phyloP scores from a whole-genome alignment of 1,284 basidiomycete genomes.

The Papiliotrema laurentii region DNA sequence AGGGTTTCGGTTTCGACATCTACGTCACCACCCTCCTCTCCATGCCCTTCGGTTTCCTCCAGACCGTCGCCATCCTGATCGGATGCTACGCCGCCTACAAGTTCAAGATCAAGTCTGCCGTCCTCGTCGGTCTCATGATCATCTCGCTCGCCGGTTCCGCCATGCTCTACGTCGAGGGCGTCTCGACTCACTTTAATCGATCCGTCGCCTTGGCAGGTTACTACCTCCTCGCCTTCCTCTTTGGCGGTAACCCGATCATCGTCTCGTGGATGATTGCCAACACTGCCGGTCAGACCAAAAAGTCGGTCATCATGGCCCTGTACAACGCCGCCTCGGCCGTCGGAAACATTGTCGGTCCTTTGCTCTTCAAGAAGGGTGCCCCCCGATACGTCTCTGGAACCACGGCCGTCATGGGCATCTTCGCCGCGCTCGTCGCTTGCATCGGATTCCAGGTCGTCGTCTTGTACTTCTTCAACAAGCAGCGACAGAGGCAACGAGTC shows the following conservation, averaged over 20 bases:
- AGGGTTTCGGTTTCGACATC: conserved; percentile 35
- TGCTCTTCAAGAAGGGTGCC: conserved; percentile 43
- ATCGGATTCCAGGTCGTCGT: conserved; percentile 32
- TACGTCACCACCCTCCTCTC: conserved; percentile 42
- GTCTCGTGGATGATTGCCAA: conserved; percentile 20
- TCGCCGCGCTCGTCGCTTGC: conserved; percentile 32
- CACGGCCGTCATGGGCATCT: conserved; percentile 38
- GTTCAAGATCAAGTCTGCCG: conserved; percentile 34
- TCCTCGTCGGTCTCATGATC: conserved; percentile 31
- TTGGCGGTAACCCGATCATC: conserved; percentile 33
- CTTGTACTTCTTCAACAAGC: conserved; percentile 38
- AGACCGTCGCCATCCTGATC: conserved; percentile 35
- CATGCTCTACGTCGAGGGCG: conserved; percentile 30
- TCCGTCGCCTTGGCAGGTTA: conserved; percentile 42
- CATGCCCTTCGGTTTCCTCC: conserved; percentile 47
- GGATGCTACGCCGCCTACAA: conserved; percentile 35
- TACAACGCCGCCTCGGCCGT: conserved; percentile 24
- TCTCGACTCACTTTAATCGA: conserved; percentile 15
- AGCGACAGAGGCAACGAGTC: conserved; percentile 40
- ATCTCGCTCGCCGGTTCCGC: conserved; percentile 41
- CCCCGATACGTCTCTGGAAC: conserved; percentile 42
- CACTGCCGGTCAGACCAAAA: conserved; percentile 49
- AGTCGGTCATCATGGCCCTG: conserved; percentile 38
- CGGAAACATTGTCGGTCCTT: conserved; percentile 16
- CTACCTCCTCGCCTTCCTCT: conserved; percentile 48